Base-by-base conservation (phyloP, 345 rosid species). In the Mangifera indica region DNA sequence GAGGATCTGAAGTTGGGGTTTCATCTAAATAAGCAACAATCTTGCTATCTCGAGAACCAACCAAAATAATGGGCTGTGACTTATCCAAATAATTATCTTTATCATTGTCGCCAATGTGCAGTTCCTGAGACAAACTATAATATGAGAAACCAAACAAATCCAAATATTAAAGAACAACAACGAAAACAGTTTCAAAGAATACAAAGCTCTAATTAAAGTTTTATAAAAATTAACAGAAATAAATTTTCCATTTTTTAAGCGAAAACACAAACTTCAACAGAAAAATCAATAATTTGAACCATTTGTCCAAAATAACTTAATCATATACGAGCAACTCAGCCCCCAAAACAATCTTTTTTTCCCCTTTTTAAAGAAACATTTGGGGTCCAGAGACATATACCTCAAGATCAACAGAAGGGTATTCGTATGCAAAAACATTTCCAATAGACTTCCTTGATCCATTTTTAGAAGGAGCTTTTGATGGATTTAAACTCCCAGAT, bases 1-100 rank as follows among this genome's bases (percentile, higher is more conserved):
- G 63, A 62, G 86, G 74, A 62, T 84, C 61, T 15, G 63, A 80
- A 9, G 85, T 73, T 2, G 87, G 86, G 57, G 78, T 78, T 68
- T 88, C 81, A 54, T 95, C 98, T 34, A 86, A 58, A 74, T 71
- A 93, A 37, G 91, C 94, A 78, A 86, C 80, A 69, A 90, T 79
- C 24, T 74, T 82, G 21, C 73, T 81, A 72, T 81, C 76, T 73
- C 77, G 81, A 5, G 90, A 84, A 72, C 76, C 81, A 29, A 84
- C 78, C 72, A 89, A 77, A 66, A 86, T 44, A 24, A 85, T 67
- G n/a, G 85, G 79, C 67, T 73, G 78, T 12, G 79, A n/a, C 51
- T 71, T 70, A 66, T 69, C 81, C 70, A 69, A 45, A 62, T 71
- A 71, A 56, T 66, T 62, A 42, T 60, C 70, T 53, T 54, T 53